Evolutionary conservation across 805 yeast genomes (phyloP).

Genomic region (Wickerhamomyces strasburgensis): DNA sequence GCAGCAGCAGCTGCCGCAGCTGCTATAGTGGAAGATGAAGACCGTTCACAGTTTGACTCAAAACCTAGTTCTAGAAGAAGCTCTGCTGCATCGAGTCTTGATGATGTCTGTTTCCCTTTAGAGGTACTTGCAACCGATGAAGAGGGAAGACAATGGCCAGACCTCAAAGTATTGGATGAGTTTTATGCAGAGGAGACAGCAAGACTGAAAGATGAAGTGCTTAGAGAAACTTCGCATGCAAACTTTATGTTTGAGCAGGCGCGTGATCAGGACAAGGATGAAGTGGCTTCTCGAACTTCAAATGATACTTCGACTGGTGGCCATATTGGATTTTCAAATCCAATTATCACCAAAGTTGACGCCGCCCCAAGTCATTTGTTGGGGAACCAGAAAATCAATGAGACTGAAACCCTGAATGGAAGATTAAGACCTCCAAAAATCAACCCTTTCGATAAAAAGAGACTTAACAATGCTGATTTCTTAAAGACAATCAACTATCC

Average conservation of each 20-base stretch:
- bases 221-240: slow-evolving; percentile 33
- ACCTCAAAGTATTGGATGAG: slow-evolving; percentile 66
- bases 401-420: slow-evolving; percentile 52
- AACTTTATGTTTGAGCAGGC: slow-evolving; percentile 29
- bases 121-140: slow-evolving; percentile 22
- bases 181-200: slow-evolving; percentile 66
- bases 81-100: slow-evolving; percentile 65
- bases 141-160: slow-evolving; percentile 68
- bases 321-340: slow-evolving; percentile 36
- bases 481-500: slow-evolving; percentile 32
- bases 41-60: slow-evolving; percentile 32
- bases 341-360: slow-evolving; percentile 39
- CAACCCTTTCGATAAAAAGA: slow-evolving; percentile 64
- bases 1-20: neutral
- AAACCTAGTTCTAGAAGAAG: slow-evolving; percentile 38
- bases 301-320: slow-evolving; percentile 1
- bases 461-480: slow-evolving; percentile 19
- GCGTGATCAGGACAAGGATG: slow-evolving; percentile 27
- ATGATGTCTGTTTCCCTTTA: slow-evolving; percentile 89
- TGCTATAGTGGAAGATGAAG: slow-evolving; percentile 12
- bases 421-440: slow-evolving; percentile 70
- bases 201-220: slow-evolving; percentile 38
- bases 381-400: slow-evolving; percentile 45
- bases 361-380: slow-evolving; percentile 24
- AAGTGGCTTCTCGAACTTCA: slow-evolving; percentile 10